Percentiles rank a stretch among this genome's conserved stretches.
Conservation (phyloP, 1,284 basidiomycete species). For the Sporisorium sorghi region DNA sequence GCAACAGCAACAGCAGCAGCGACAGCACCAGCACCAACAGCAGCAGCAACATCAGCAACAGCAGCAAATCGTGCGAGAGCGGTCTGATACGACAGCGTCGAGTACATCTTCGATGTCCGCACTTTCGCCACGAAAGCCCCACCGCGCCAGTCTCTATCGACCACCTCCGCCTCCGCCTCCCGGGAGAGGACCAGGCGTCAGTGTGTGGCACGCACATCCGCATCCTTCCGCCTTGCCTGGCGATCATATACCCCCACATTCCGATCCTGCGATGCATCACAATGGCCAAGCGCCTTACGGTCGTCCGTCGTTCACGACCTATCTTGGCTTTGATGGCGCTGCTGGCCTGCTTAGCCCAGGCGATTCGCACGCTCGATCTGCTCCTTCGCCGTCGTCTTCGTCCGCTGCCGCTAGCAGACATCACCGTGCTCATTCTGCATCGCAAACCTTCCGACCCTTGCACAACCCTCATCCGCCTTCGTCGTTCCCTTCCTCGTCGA, state of each 20-base stretch:
- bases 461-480: constrained; percentile 26
- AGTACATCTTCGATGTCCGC: constrained; percentile 29
- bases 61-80: constrained; percentile 10
- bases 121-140: constrained; percentile 27
- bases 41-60: constrained; percentile 10
- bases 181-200: neutral
- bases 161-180: constrained; percentile 15
- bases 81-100: constrained; percentile 18
- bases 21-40: constrained; percentile 9
- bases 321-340: constrained; percentile 49
- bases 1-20: constrained; percentile 20
- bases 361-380: constrained; percentile 25
- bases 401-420: constrained; percentile 2
- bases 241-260: constrained; percentile 10
- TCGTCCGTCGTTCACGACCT: constrained; percentile 46
- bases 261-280: constrained; percentile 4
- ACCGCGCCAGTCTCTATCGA: constrained; percentile 14
- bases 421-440: constrained; percentile 22
- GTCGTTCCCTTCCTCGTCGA: constrained; percentile 10
- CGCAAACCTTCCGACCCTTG: constrained; percentile 19
- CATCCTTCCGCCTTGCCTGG: constrained; percentile 2
- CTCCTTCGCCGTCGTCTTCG: constrained; percentile 15
- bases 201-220: constrained; percentile 9
- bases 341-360: constrained; percentile 41
- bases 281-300: constrained; percentile 6